Evolutionary conservation across 108 stramenopile species (phyloP), one percentile per base, ranked within the genome.

Genomic region (Cafeteria roenbergensis): DNA sequence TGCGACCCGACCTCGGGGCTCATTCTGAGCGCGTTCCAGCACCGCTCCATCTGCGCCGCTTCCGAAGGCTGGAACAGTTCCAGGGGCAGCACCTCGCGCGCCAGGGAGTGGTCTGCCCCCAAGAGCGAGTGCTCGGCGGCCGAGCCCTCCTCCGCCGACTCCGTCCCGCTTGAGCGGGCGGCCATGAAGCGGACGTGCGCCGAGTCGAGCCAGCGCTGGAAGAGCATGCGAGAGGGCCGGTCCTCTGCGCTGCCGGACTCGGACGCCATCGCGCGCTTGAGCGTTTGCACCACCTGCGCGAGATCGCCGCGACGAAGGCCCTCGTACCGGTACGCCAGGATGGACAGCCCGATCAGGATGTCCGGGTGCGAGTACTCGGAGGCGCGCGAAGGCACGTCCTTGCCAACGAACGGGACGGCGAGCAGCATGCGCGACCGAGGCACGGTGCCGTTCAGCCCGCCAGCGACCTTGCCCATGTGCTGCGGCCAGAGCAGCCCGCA

Each of bases 191-290:
- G 71, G 34, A 34, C 70, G 31, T 57, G 24, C 21, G 94, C 88
- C 24, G 78, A 80, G 63, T 88, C 88, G 6, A 99, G 90, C 97
- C 95, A 97, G 0, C 74, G 75, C 52, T 87, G 86, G 79, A 88
- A 99, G 26, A 70, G 74, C 34, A 88, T 73, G 42, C 69, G 70
- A 0, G 78, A 33, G 14, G 78, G 73, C n/a, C 82, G 75, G n/a
- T 74, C 53, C 37, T 66, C 48, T 38, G 51, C 70, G 0, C 76
- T 78, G 1, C 82, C 82, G 32, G 32, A 30, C 51, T 82, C 76
- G 29, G 78, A 70, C 33, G 76, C 76, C 37, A 81, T 53, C 31
- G 36, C 50, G 17, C 71, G 73, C 33, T 70, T 75, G 21, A 82
- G 75, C 0, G 30, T 38, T 24, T 70, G 61, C 34, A 82, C 25